A percentile compares a stretch with the other conserved stretches of the same genome.
phyloP scores from a whole-genome alignment of 192 early-diverging fungal species.

The Mortierella hygrophila region DNA sequence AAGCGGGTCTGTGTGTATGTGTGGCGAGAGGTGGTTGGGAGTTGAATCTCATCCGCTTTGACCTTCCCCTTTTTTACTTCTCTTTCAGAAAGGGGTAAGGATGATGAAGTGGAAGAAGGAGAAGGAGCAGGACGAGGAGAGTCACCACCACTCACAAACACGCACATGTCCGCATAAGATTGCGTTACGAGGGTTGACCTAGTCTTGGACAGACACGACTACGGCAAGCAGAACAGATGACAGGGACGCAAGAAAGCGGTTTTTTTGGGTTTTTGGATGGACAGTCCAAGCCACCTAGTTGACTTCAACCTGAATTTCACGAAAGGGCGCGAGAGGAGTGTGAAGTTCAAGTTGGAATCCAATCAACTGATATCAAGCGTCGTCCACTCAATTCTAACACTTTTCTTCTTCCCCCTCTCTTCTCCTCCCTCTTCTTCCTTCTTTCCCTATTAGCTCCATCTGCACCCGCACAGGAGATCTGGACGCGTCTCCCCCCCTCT shows the following conservation, averaged over 20 bases:
- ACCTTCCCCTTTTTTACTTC: conserved; percentile 6
- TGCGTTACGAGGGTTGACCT: not conserved
- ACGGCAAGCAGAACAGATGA: not conserved
- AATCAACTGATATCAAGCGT: too few species aligned
- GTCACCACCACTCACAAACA: not conserved
- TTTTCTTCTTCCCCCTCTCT: not conserved
- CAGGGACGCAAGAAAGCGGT: conserved; percentile 7
- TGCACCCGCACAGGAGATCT: not conserved
- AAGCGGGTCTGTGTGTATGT: not conserved
- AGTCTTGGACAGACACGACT: not conserved
- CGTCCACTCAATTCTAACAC: not conserved
- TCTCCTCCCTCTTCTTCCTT: not conserved
- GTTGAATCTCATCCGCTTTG: not conserved
- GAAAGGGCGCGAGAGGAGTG: not conserved
- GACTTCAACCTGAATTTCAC: not conserved
- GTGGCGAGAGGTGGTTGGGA: not conserved
- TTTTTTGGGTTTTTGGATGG: not conserved
- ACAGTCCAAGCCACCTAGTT: not conserved
- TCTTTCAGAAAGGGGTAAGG: not conserved
- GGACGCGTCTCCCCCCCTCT: not conserved
- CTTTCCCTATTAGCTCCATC: not conserved
- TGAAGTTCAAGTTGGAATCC: too few species aligned
- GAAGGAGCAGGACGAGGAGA: not conserved
- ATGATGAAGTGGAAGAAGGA: not conserved
- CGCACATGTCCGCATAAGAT: not conserved